Percentiles rank a stretch among this genome's conserved stretches.
Conservation (phyloP, 106 monocot species). For the Cymbidium sinense region DNA sequence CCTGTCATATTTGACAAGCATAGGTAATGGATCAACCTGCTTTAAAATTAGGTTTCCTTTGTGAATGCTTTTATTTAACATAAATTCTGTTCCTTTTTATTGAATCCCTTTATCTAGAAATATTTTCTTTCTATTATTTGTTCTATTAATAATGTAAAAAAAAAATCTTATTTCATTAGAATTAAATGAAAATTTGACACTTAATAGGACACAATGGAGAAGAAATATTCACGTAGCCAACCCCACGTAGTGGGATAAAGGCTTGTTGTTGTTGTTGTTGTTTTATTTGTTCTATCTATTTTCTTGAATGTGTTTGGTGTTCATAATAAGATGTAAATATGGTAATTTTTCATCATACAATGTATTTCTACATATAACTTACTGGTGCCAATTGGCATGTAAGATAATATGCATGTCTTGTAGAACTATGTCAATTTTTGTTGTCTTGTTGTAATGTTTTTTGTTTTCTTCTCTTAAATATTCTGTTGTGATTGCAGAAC, state of each 20-base stretch:
- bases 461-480: background rate
- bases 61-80: background rate
- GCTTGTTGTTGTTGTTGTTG: too few relatives aligned
- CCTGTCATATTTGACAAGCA: slow-evolving; percentile 94
- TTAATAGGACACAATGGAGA: too few relatives aligned
- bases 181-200: too few relatives aligned
- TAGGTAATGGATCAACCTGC: slow-evolving; percentile 36
- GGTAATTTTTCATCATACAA: background rate
- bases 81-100: background rate
- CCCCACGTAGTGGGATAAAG: too few relatives aligned
- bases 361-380: background rate
- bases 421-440: slow-evolving; percentile 18
- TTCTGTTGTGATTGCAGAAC: slow-evolving; percentile 36
- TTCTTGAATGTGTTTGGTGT: background rate
- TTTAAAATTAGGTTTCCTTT: background rate
- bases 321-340: background rate
- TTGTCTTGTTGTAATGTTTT: background rate
- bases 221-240: too few relatives aligned
- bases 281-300: background rate
- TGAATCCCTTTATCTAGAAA: background rate
- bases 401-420: background rate
- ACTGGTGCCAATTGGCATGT: background rate
- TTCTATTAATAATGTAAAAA: too few relatives aligned
- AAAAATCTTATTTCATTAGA: too few relatives aligned
- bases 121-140: background rate